phyloP scores from a whole-genome alignment of 768 basidiomycete genomes.

The Russula emetica region DNA sequence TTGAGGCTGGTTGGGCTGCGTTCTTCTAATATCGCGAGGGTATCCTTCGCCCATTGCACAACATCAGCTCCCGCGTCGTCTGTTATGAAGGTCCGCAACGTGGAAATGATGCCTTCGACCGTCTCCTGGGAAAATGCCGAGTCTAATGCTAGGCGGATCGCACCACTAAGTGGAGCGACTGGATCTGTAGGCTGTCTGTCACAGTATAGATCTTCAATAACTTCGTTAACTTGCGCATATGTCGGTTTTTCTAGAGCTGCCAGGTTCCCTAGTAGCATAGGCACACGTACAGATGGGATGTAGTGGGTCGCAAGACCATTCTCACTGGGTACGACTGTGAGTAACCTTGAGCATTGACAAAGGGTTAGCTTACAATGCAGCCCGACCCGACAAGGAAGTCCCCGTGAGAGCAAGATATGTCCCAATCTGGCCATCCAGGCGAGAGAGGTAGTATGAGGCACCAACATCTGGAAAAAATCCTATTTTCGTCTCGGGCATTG shows the following conservation, averaged over 20 bases:
- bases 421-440: conserved; percentile 87
- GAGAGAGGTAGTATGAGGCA: conserved; percentile 81
- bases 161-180: conserved; percentile 50
- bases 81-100: conserved; percentile 44
- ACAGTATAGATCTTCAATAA: conserved; percentile 57
- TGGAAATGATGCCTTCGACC: conserved; percentile 67
- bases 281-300: conserved; percentile 71
- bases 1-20: conserved; percentile 92
- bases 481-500: conserved; percentile 97
- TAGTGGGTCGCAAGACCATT: conserved; percentile 94
- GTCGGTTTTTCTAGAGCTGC: conserved; percentile 50
- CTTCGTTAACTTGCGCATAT: conserved; percentile 54
- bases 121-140: conserved; percentile 63
- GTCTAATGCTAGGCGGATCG: conserved; percentile 74
- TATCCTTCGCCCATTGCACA: conserved; percentile 68
- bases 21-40: conserved; percentile 54
- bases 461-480: conserved; percentile 93
- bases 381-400: conserved; percentile 65
- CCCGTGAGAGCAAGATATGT: conserved; percentile 92
- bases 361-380: conserved; percentile 64
- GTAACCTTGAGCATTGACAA: not conserved
- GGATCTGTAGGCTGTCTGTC: conserved; percentile 60
- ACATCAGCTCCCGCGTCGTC: conserved; percentile 44
- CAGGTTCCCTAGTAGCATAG: conserved; percentile 65
- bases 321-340: conserved; percentile 49